These are phyloP conservation scores for Mycena sp. DNA, from an alignment of 1,284 basidiomycete genomes.

Conservation along the genomic window DNA sequence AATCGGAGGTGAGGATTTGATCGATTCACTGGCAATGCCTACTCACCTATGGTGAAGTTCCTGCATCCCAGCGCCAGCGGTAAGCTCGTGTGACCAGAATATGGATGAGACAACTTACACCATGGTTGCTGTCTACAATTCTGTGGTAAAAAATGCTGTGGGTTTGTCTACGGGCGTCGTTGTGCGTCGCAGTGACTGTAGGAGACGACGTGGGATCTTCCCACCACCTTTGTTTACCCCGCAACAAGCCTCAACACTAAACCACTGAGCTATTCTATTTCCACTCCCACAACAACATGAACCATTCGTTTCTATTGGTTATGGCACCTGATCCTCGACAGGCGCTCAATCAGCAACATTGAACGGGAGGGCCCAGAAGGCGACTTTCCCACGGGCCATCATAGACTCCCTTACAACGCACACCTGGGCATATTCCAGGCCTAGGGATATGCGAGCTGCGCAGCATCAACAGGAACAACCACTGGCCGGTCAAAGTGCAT, in stretches of 20 bases:
- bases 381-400: too few relatives aligned
- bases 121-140: conserved; percentile 57
- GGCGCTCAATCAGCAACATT: conserved; percentile 8
- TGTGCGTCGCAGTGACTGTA: conserved; percentile 8
- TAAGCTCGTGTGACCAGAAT: too few relatives aligned
- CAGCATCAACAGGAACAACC: not conserved
- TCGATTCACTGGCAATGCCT: too few relatives aligned
- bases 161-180: conserved; percentile 13
- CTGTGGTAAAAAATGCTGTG: conserved; percentile 5
- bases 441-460: too few relatives aligned
- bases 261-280: not conserved
- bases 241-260: not conserved
- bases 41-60: too few relatives aligned
- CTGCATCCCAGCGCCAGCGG: too few relatives aligned
- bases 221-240: conserved; percentile 23
- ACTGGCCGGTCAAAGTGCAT: conserved; percentile 15
- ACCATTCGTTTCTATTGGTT: conserved; percentile 6
- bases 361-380: too few relatives aligned
- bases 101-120: conserved; percentile 64
- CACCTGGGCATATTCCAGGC: too few relatives aligned
- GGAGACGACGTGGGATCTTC: conserved; percentile 26
- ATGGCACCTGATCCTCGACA: conserved; percentile 11
- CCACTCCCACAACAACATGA: conserved; percentile 7
- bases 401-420: too few relatives aligned
- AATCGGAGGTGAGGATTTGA: conserved; percentile 29